A percentile compares a stretch with the other conserved stretches of the same genome.
These are phyloP conservation scores for Moringa oleifera DNA, from an alignment of 345 rosid species.

Conservation along the genomic window DNA sequence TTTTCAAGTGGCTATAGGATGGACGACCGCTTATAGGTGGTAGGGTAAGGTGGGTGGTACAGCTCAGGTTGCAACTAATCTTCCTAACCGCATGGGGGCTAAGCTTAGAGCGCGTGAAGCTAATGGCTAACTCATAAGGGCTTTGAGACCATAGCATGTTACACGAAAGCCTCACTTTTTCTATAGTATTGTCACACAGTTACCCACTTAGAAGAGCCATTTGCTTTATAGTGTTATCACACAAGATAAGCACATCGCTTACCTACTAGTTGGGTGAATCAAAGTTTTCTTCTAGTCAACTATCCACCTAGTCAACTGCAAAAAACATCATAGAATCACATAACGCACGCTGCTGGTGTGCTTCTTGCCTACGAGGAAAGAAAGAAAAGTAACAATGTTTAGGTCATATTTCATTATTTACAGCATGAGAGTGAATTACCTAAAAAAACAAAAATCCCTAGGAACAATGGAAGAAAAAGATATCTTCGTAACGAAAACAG, in stretches of 20 bases:
- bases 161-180: no score
- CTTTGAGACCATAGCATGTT: no score
- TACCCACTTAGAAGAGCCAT: slow-evolving; percentile 21
- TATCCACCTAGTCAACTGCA: slow-evolving; percentile 20
- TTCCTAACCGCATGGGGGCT: slow-evolving; percentile 16
- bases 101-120: no score
- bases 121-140: no score
- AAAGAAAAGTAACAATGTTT: slow-evolving; percentile 4
- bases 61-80: slow-evolving; percentile 21
- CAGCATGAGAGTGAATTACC: slow-evolving; percentile 12
- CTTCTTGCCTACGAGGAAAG: slow-evolving; percentile 18
- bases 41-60: slow-evolving; percentile 19
- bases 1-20: slow-evolving; percentile 12
- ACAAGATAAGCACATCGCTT: slow-evolving; percentile 19
- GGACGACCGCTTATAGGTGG: slow-evolving; percentile 13
- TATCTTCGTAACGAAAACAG: slow-evolving; percentile 7
- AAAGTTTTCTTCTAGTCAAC: no score
- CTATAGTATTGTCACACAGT: no score
- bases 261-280: no score
- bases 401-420: no score
- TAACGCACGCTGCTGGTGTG: slow-evolving; percentile 19
- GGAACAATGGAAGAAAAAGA: slow-evolving; percentile 11
- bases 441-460: slow-evolving; percentile 11
- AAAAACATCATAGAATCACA: slow-evolving; percentile 17
- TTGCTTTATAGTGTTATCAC: slow-evolving; percentile 21